Percentiles rank a stretch among this genome's conserved stretches.
Evolutionary conservation across 2,329 filamentous ascomycete species (phyloP).

Genomic region (Cryphonectria carpinicola): DNA sequence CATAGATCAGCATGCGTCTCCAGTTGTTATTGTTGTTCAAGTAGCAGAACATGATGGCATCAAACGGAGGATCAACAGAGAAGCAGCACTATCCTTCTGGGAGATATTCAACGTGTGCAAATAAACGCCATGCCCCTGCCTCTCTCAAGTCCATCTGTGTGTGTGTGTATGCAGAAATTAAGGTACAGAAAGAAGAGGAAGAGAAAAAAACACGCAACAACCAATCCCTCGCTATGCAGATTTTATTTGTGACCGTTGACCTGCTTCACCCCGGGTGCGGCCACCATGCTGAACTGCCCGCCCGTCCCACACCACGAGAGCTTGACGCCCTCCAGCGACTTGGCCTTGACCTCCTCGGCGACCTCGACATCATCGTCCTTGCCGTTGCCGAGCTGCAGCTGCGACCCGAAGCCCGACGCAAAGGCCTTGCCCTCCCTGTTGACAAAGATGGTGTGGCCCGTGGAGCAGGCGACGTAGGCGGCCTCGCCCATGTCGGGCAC

Average conservation of each 20-base stretch:
- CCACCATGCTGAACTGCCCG: constrained; percentile 55
- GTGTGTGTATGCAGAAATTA: neutral
- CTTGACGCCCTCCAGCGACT: constrained; percentile 42
- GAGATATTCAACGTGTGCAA: neutral
- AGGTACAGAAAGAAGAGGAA: neutral
- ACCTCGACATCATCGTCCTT: constrained; percentile 64
- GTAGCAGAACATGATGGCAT: no score
- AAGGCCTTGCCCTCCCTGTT: constrained; percentile 62
- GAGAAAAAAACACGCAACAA: neutral
- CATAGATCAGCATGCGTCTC: no score
- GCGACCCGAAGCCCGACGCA: constrained; percentile 69
- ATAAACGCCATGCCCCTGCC: neutral
- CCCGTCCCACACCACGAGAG: constrained; percentile 66
- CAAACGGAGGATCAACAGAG: neutral
- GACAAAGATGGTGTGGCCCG: constrained; percentile 67
- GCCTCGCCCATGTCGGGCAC: constrained; percentile 56
- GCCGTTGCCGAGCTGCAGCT: constrained; percentile 69
- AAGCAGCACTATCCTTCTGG: no score
- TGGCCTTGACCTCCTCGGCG: constrained; percentile 65
- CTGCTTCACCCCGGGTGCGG: constrained; percentile 24
- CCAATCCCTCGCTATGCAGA: constrained; percentile 19
- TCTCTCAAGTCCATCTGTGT: neutral
- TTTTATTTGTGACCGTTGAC: constrained; percentile 22
- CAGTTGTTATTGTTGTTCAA: no score
- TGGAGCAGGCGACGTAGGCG: constrained; percentile 54